These are phyloP conservation scores for Collybiopsis luxurians DNA, from an alignment of 768 basidiomycete species.

Conservation along the genomic window DNA sequence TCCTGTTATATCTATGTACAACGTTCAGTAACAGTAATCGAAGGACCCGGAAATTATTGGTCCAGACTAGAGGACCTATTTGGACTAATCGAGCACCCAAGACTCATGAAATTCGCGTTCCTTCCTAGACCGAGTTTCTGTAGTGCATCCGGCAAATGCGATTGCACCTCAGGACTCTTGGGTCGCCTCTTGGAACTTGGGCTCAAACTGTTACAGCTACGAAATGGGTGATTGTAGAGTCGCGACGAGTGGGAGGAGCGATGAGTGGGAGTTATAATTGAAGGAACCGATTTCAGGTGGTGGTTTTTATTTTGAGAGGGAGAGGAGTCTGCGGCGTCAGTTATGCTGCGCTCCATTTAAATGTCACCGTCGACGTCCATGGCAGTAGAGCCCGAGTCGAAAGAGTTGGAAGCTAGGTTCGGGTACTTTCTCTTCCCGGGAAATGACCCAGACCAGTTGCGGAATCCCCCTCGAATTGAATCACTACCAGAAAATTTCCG, in stretches of 20 bases:
- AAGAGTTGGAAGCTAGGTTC: too few species aligned
- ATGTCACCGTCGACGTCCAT: not conserved
- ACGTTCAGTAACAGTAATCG: too few species aligned
- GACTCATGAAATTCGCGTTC: too few species aligned
- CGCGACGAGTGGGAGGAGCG: not conserved
- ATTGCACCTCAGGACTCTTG: not conserved
- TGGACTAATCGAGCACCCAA: too few species aligned
- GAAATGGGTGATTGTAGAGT: not conserved
- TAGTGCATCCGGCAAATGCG: not conserved
- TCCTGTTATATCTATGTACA: too few species aligned
- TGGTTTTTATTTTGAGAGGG: not conserved
- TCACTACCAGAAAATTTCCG: not conserved
- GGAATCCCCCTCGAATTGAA: not conserved
- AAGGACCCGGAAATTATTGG: too few species aligned
- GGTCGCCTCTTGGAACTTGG: not conserved
- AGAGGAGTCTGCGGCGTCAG: not conserved
- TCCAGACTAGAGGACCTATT: too few species aligned
- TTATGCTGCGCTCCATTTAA: not conserved
- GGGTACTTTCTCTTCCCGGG: not conserved
- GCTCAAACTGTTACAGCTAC: not conserved
- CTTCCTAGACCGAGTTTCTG: not conserved
- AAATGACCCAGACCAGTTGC: slow-evolving; percentile 2
- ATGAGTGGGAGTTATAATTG: not conserved
- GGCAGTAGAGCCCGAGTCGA: not conserved
- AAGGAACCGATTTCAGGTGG: not conserved